Percentiles rank a stretch among this genome's conserved stretches.
Conservation (phyloP, 2,329 filamentous ascomycete genomes). For the Aureobasidium leucospermi region DNA sequence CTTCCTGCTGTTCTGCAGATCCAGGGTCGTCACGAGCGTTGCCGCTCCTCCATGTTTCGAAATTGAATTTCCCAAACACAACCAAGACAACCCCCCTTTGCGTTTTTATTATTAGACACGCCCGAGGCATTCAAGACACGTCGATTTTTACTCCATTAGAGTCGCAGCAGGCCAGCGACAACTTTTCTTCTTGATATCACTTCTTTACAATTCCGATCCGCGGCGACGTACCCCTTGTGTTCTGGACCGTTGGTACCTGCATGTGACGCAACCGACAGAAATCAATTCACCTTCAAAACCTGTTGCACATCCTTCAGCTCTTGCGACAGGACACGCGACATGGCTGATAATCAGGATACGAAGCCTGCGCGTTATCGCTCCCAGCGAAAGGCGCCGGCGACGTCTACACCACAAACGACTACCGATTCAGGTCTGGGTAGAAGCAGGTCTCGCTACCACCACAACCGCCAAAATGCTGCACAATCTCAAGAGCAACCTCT, state of each 20-base stretch:
- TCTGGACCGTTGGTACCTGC: constrained; percentile 2
- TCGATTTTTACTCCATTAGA: background rate
- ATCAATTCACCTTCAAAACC: background rate
- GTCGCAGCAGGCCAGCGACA: constrained; percentile 12
- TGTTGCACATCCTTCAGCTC: background rate
- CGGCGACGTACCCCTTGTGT: background rate
- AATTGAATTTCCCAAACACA: background rate
- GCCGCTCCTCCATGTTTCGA: constrained; percentile 6
- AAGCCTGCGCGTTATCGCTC: constrained; percentile 55
- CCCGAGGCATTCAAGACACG: background rate
- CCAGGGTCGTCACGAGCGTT: constrained; percentile 3
- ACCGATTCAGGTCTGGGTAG: constrained; percentile 10
- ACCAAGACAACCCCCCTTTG: background rate
- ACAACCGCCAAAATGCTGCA: constrained; percentile 4
- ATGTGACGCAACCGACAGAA: constrained; percentile 7
- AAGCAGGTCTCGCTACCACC: constrained; percentile 19
- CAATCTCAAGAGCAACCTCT: background rate
- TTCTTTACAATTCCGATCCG: background rate
- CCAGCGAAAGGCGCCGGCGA: constrained; percentile 39
- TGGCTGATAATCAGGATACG: background rate
- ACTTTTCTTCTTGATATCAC: background rate
- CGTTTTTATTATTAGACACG: constrained; percentile 12
- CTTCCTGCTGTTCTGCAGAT: background rate
- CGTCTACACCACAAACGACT: background rate
- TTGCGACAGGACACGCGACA: constrained; percentile 16